Base-by-base conservation (phyloP, 2,329 filamentous ascomycete genomes). In the Talaromyces rugulosus region DNA sequence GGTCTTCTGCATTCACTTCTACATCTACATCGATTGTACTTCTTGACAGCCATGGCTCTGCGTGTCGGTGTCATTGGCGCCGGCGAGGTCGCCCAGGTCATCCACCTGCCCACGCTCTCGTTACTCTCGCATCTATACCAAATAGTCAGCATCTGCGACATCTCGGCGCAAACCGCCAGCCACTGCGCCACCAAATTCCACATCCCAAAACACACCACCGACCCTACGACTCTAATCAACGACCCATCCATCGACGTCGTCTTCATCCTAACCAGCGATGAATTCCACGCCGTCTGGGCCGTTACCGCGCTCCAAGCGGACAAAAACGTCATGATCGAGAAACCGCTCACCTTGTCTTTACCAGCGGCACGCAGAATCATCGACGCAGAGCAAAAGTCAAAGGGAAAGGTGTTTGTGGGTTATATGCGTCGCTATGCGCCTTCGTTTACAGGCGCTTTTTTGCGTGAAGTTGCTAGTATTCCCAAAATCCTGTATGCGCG, bases 381-480 rank as follows among this genome's bases (percentile, higher is more conserved):
- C 33, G 79, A 74, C 0, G 84, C 84, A 0, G 82, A 86, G 68
- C 70, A 72, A 18, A 66, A 63, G 0, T 77, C 78, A 0, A 70
- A 73, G 2, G 75, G 73, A 4, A 76, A 71, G 33, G 78, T 87
- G 1, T 84, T 88, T 67, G 83, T 89, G 0, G 85, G 85, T 1
- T 86, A 84, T 60, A 86, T 86, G 78, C 76, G 86, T 23, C 78
- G 86, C n/a, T 87, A 87, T 66, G 85, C 86, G 0, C 73, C 81
- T 0, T 78, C 80, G 0, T 87, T 87, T 64, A 71, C 77, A 0
- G 77, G 83, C 28, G 80, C 82, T 0, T 78, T 87, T 47, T 75
- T 80, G 62, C 70, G 75, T 7, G 85, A 88, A 64, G 74, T 88
- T 0, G 80, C 75, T 0, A 72, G 70, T 0, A 78, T 87, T 34